phyloP scores from a whole-genome alignment of 2,329 filamentous ascomycete genomes.

The Spiromastix sp. region DNA sequence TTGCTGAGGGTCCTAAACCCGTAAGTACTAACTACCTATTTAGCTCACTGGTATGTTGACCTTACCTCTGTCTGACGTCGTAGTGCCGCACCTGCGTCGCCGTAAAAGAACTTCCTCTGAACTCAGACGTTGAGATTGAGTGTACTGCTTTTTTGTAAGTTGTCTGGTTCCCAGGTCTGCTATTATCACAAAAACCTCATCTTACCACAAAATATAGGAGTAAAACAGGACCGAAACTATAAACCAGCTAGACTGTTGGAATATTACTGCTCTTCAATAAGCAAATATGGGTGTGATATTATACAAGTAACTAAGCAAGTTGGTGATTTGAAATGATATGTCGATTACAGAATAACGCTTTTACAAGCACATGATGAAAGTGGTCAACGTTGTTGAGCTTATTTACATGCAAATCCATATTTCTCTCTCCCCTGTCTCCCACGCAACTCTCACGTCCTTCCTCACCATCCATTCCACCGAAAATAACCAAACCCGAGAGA shows the following conservation, averaged over 20 bases:
- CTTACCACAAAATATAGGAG: neutral
- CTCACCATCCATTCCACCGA: no score
- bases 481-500: no score
- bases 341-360: no score
- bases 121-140: slow-evolving; percentile 83
- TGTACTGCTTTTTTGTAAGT: slow-evolving; percentile 60
- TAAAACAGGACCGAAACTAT: slow-evolving; percentile 3
- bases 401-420: no score
- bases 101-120: slow-evolving; percentile 79
- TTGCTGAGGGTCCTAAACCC: slow-evolving; percentile 7
- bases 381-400: no score
- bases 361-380: no score
- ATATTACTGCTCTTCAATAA: no score
- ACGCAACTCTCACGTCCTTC: no score
- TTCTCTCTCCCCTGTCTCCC: no score
- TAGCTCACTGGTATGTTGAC: slow-evolving; percentile 3
- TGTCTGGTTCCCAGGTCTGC: neutral
- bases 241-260: neutral
- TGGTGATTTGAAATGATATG: no score
- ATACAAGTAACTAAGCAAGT: no score
- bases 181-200: neutral
- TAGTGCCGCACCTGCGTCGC: slow-evolving; percentile 71
- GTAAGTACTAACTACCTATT: neutral
- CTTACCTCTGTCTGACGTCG: neutral
- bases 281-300: no score